A percentile compares a stretch with the other conserved stretches of the same genome.
Evolutionary conservation across 345 rosid species (phyloP).

Genomic region (Populus alba): DNA sequence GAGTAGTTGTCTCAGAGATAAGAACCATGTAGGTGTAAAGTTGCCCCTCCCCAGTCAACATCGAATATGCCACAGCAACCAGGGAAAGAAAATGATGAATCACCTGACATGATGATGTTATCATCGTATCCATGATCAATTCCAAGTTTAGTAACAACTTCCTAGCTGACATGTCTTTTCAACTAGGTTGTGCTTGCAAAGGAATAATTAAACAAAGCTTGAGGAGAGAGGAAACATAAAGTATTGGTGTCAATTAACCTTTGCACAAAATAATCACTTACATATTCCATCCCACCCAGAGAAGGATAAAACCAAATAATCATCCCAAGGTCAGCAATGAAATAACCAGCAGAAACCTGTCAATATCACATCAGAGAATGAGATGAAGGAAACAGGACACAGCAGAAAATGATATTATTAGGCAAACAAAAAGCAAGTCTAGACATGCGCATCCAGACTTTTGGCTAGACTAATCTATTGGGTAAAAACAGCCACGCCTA

Average conservation of each 20-base stretch:
- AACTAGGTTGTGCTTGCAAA: background rate
- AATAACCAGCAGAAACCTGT: constrained; percentile 90
- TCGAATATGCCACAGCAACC: constrained; percentile 61
- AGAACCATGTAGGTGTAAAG: constrained; percentile 79
- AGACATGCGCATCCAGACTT: background rate
- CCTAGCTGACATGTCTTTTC: background rate
- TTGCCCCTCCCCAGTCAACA: constrained; percentile 79
- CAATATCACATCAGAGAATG: constrained; percentile 5
- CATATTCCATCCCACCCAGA: constrained; percentile 84
- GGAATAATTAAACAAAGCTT: background rate
- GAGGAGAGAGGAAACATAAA: background rate
- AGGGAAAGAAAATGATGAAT: constrained; percentile 73
- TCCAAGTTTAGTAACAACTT: background rate
- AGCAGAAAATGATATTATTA: background rate
- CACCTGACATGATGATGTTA: constrained; percentile 42
- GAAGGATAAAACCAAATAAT: constrained; percentile 81
- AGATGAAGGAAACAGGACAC: background rate
- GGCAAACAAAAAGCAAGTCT: background rate
- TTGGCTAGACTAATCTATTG: background rate
- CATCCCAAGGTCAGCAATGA: constrained; percentile 73
- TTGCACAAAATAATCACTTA: constrained; percentile 35
- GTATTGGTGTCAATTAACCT: background rate
- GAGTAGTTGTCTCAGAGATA: constrained; percentile 84
- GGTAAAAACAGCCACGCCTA: background rate
- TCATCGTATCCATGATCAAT: background rate